Evolutionary conservation across 768 basidiomycete species (phyloP), one percentile per base, ranked within the genome.

Genomic region (Kwoniella europaea): DNA sequence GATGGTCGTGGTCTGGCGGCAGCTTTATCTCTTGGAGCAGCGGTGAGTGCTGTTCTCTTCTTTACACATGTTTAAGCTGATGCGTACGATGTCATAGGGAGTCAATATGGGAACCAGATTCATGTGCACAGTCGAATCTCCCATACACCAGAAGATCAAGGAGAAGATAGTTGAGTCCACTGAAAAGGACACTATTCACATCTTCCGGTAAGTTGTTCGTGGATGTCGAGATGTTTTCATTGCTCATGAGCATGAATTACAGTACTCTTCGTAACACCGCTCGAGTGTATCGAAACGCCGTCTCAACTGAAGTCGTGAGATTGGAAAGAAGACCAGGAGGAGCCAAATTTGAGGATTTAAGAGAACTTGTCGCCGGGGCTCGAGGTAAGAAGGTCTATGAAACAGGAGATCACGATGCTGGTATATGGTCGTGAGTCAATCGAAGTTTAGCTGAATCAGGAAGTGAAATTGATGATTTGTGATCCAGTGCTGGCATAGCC

Each of bases 71-170:
- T 18, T 9, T 1, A 20, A 27, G 35, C 42, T 57, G 43, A 55
- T n/a, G 53, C 18, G 10, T 57, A 41, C 35, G 35, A 35, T 35
- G 6, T 63, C 29, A n/a, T 53, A 92, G 90, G 94, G 93, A 55
- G 86, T 91, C 13, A 96, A 94, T 78, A 92, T 94, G 91, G 94
- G 86, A 13, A 94, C 94, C 10, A 88, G 93, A 5, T 95, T 97
- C 85, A 91, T 96, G 92, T 92, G 91, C 82, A 95, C 93, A 1
- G 88, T 90, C 12, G 94, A 97, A 82, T 91, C 91, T 65, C 90
- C 92, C 15, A 92, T 94, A 65, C 94, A 96, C 82, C 87, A 91
- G 70, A 91, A 89, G 72, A 92, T 98, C 87, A 97, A 98, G 82
- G 87, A 94, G 64, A 91, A 88, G 83, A 96, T 97, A 58, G 90